Evolutionary conservation across 148 eudicot genomes (phyloP), one percentile per base, ranked within the genome.

Genomic region (Heliamphora exappendiculata): DNA sequence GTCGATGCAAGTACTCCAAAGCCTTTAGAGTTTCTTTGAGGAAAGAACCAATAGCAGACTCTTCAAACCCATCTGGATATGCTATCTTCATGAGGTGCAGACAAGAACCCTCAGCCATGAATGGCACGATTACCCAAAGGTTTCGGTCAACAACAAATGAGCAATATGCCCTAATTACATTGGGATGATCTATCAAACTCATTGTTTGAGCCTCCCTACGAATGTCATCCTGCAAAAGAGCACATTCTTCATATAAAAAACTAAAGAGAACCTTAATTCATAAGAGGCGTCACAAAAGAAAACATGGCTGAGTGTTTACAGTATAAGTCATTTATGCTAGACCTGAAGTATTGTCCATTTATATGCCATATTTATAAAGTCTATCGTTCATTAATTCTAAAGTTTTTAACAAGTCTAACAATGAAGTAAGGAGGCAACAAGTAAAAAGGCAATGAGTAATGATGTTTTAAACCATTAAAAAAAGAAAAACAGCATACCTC

Each of bases 121-220:
- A 95, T 55, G 97, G 99, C 99, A 95, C 93, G 47, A 95, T 87
- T 69, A 95, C 98, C 99, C 99, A 95, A 50, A 95, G 93, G 76
- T 87, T 82, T 67, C 80, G 90, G 44, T 91, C 96, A 70, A 93
- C 99, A 66, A 88, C 99, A 85, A 95, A 95, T 51, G 99, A 95
- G 78, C 99, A 95, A 79, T 64, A 86, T 70, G 99, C 94, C 84
- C 80, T 91, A 57, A 95, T 89, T 28, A 91, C 89, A 83, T 95
- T 95, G 9, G 94, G 91, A 79, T 95, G 99, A 86, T 93, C 96
- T 71, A 95, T 95, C 86, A 95, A 84, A 78, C 93, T 92, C 94
- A 95, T 87, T 67, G 90, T 92, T 75, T 95, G 97, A 29, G 99
- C 97, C 88, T 95, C 99, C 87, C 91, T 89, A 71, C 97, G 87